Evolutionary conservation across 73 alveolate genomes (phyloP), one percentile per base, ranked within the genome.

Genomic region (Paramecium sonneborni): DNA sequence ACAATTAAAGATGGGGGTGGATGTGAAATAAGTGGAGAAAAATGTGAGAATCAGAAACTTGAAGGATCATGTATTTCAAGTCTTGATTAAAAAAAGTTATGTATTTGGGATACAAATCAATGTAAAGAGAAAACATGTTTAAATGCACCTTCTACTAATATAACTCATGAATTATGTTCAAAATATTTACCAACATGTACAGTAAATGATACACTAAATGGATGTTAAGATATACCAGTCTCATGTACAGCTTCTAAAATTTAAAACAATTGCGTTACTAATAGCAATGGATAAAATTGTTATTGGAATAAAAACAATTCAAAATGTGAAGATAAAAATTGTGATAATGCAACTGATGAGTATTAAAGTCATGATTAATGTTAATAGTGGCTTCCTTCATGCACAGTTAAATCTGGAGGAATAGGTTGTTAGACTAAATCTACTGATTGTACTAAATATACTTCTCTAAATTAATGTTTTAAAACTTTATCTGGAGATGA

Each of bases 1-100:
- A 74, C 55, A 6, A 34, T 39, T 34, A 21, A 74, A 35, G 87
- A 74, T 2, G 87, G 55, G 2, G 87, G 87, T 74, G 87, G 87
- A 74, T 74, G 87, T 39, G 44, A 28, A 28, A 32, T 20, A 10
- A 74, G 55, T 28, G 87, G 87, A 34, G 37, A 21, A 2, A 37
- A 74, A 39, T 74, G 87, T 37, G 37, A 32, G 20, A 39, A 74
- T 34, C 21, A 74, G 20, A 74, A 74, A 34, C 6, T 37, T 12
- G 35, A 74, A 37, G 87, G 57, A 11, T 12, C 62, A 14, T 74
- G 87, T 35, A 12, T 35, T n/a, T 15, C 67, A 21, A 74, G 44
- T 74, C n/a, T 37, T 18, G 44, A 34, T 28, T 11, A 74, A 35
- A 37, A 32, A 74, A 37, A 74, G 44, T 3, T 9, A 35, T 74